phyloP scores from a whole-genome alignment of 2,329 filamentous ascomycete genomes.

The Nigrospora sphaerica region DNA sequence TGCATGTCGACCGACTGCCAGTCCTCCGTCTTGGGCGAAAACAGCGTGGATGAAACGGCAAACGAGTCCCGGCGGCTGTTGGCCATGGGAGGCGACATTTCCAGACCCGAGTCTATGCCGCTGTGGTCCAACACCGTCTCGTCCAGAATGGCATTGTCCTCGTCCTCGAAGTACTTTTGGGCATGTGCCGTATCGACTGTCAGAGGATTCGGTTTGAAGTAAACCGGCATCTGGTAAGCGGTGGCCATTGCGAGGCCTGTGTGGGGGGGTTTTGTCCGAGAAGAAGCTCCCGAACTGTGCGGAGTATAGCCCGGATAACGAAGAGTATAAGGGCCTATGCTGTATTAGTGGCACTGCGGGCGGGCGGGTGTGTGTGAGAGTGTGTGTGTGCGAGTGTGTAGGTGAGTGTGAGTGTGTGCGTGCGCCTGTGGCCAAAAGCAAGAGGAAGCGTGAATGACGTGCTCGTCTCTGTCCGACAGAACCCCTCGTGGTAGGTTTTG shows the following conservation, averaged over 20 bases:
- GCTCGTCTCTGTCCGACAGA: too few relatives aligned
- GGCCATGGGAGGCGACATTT: conserved; percentile 56
- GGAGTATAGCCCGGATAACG: too few relatives aligned
- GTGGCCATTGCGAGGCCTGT: conserved; percentile 38
- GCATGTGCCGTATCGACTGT: conserved; percentile 46
- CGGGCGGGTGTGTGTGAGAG: conserved; percentile 4
- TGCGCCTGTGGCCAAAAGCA: conserved; percentile 2
- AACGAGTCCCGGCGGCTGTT: conserved; percentile 59
- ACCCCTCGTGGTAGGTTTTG: too few relatives aligned
- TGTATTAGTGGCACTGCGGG: too few relatives aligned
- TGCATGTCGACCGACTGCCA: conserved; percentile 62
- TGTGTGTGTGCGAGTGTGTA: conserved; percentile 4
- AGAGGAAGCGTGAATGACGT: too few relatives aligned
- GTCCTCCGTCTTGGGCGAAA: conserved; percentile 59
- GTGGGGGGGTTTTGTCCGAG: conserved; percentile 5
- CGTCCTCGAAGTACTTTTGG: conserved; percentile 54
- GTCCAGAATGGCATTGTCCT: conserved; percentile 53
- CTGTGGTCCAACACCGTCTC: conserved; percentile 53
- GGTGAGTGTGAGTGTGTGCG: background rate
- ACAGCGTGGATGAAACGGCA: conserved; percentile 48
- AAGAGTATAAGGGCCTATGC: too few relatives aligned
- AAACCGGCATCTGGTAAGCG: conserved; percentile 43
- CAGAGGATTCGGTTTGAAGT: conserved; percentile 42
- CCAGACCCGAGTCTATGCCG: conserved; percentile 52
- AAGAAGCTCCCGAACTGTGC: too few relatives aligned